These are phyloP conservation scores for Tetraselmis chui DNA, from an alignment of 139 green algal genomes.

Conservation along the genomic window DNA sequence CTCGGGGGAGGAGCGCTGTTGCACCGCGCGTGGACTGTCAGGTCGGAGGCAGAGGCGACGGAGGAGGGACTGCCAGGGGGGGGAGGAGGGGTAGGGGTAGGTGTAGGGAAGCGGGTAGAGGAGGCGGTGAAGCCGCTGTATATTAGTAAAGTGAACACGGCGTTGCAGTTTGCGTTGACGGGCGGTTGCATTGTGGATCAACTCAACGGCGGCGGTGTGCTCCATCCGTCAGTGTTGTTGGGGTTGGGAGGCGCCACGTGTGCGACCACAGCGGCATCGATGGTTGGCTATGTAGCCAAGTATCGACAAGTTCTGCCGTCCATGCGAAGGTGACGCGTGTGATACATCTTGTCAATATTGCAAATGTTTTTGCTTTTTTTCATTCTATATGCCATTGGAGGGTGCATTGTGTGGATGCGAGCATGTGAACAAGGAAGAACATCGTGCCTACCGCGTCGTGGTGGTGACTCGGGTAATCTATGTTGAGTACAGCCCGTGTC, in stretches of 20 bases:
- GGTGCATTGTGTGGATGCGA: too few relatives aligned
- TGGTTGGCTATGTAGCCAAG: conserved; percentile 60
- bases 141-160: conserved; percentile 85
- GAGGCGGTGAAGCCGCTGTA: conserved; percentile 54
- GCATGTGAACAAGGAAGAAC: too few relatives aligned
- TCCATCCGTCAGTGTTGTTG: conserved; percentile 23
- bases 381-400: too few relatives aligned
- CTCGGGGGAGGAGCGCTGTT: conserved; percentile 48
- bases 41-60: conserved; percentile 33
- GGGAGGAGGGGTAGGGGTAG: neutral
- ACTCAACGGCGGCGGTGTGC: conserved; percentile 48
- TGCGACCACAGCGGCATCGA: conserved; percentile 49
- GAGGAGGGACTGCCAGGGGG: conserved; percentile 51
- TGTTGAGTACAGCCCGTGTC: too few relatives aligned
- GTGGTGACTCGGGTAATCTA: too few relatives aligned
- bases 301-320: too few relatives aligned
- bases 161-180: conserved; percentile 66
- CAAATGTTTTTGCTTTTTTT: too few relatives aligned
- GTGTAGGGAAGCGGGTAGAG: conserved; percentile 4
- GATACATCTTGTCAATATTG: too few relatives aligned
- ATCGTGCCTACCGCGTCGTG: too few relatives aligned
- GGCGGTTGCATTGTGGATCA: conserved; percentile 43
- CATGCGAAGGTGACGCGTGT: too few relatives aligned
- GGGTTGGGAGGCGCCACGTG: conserved; percentile 32
- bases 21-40: conserved; percentile 34